phyloP scores from a whole-genome alignment of 2,329 filamentous ascomycete species.

The Allantophomopsis cytisporea region DNA sequence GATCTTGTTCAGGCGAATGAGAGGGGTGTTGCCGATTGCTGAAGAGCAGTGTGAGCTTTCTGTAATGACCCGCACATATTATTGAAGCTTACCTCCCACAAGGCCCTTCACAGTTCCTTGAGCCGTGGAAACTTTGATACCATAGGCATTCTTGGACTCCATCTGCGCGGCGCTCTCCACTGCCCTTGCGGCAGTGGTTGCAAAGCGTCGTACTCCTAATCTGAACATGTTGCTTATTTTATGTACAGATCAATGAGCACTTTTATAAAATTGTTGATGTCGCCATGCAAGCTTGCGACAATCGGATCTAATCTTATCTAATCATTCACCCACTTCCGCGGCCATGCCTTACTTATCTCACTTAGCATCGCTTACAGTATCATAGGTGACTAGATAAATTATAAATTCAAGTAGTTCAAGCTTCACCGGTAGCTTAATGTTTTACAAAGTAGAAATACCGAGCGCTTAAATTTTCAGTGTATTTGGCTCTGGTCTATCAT shows the following conservation, averaged over 20 bases:
- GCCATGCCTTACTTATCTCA: background rate
- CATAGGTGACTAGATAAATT: too few species aligned
- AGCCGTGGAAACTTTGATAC: constrained; percentile 49
- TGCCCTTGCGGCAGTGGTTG: constrained; percentile 35
- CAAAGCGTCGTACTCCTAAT: constrained; percentile 38
- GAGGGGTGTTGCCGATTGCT: constrained; percentile 96
- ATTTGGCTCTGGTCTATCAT: too few species aligned
- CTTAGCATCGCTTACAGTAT: too few species aligned
- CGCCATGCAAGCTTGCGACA: background rate
- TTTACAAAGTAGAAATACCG: too few species aligned
- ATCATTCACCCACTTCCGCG: background rate
- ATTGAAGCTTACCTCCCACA: constrained; percentile 41
- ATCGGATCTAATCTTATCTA: background rate
- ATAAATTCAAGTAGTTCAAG: too few species aligned
- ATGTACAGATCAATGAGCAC: background rate
- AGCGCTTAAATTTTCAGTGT: too few species aligned
- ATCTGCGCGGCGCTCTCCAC: constrained; percentile 29
- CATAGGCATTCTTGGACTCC: constrained; percentile 36
- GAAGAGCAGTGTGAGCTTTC: constrained; percentile 1
- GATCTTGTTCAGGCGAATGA: constrained; percentile 79
- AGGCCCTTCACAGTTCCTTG: constrained; percentile 54
- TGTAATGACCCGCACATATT: background rate
- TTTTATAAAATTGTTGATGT: background rate
- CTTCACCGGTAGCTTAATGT: too few species aligned
- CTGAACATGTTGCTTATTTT: constrained; percentile 24